phyloP scores from a whole-genome alignment of 768 basidiomycete species.

The Rhodosporidiobolus odoratus region DNA sequence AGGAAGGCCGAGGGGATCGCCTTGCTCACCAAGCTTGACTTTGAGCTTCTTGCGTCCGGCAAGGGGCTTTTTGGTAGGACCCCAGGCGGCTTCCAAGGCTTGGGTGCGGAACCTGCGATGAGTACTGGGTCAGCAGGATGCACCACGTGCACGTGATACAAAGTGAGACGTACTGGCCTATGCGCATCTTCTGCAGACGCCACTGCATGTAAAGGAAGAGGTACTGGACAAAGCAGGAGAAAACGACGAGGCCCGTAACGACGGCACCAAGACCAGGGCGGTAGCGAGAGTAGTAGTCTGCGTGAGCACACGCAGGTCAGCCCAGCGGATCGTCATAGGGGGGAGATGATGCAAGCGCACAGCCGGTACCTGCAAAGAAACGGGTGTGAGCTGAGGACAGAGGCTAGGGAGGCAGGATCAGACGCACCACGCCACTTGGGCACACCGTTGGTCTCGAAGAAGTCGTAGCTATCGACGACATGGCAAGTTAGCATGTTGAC shows the following conservation, averaged over 20 bases:
- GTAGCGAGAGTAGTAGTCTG: slow-evolving; percentile 94
- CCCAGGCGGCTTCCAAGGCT: slow-evolving; percentile 75
- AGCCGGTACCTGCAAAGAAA: slow-evolving; percentile 37
- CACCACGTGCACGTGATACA: neutral
- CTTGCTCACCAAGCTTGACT: slow-evolving; percentile 51
- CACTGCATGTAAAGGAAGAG: slow-evolving; percentile 73
- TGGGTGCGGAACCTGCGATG: slow-evolving; percentile 44
- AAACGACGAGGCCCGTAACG: slow-evolving; percentile 63
- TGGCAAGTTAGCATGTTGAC: slow-evolving; percentile 3
- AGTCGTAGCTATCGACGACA: slow-evolving; percentile 59
- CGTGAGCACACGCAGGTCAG: slow-evolving; percentile 47
- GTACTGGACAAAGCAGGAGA: slow-evolving; percentile 78
- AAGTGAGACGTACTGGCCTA: slow-evolving; percentile 55
- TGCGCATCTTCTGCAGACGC: slow-evolving; percentile 62
- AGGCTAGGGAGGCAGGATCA: neutral
- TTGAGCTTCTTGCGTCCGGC: slow-evolving; percentile 54
- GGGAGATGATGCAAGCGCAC: slow-evolving; percentile 3
- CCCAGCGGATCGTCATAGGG: neutral
- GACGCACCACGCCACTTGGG: slow-evolving; percentile 75
- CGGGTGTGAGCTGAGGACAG: neutral
- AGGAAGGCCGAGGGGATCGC: slow-evolving; percentile 53
- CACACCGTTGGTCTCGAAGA: slow-evolving; percentile 94
- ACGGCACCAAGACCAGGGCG: slow-evolving; percentile 86
- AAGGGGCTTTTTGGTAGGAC: slow-evolving; percentile 53
- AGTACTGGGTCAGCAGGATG: neutral